Evolutionary conservation across 2,329 filamentous ascomycete species (phyloP), one percentile per base, ranked within the genome.

Genomic region (Nemania sp.): DNA sequence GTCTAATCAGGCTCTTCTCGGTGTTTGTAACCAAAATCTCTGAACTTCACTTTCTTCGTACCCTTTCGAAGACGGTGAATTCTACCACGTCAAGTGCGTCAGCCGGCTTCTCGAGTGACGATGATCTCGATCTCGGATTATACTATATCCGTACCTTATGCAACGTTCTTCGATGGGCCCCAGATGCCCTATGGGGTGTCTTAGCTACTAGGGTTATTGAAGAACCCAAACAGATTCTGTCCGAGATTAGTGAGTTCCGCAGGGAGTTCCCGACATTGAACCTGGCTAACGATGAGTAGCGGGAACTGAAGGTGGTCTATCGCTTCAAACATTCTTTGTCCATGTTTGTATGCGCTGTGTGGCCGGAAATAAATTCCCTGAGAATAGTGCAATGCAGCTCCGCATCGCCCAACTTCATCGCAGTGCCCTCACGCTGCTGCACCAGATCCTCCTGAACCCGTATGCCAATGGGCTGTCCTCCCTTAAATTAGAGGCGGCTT

Each of bases 91-190:
- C 69, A 48, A 70, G 66, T 60, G 67, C 65, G 18, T 73, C 70
- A 34, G 68, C 71, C 35, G 71, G 66, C 6, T 81, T 85, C 60
- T 77, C 76, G 2, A 78, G 81, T 46, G 81, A 86, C 6, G 87
- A 92, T 64, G 90, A 96, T 66, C 80, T 92, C 7, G 89, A 90
- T 63, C 83, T 92, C 58, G 91, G 88, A 62, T 78, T 91, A 2
- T 96, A 97, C 73, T 89, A 94, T 69, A 77, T 97, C 18, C 85
- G 86, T 53, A 89, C 90, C 2, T 74, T 97, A 1, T 87, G 87
- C 5, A 90, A 91, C 65, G 82, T 96, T 25, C 77, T 97, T 15
- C 81, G 84, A 25, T 87, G 86, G 74, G 85, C 86, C 58, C 89
- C 83, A 18, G 87, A 90, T 47, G 82, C 83, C 53, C 87, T 89